Conservation (phyloP, 2,329 filamentous ascomycete species). For the Hymenoscyphus linearis region DNA sequence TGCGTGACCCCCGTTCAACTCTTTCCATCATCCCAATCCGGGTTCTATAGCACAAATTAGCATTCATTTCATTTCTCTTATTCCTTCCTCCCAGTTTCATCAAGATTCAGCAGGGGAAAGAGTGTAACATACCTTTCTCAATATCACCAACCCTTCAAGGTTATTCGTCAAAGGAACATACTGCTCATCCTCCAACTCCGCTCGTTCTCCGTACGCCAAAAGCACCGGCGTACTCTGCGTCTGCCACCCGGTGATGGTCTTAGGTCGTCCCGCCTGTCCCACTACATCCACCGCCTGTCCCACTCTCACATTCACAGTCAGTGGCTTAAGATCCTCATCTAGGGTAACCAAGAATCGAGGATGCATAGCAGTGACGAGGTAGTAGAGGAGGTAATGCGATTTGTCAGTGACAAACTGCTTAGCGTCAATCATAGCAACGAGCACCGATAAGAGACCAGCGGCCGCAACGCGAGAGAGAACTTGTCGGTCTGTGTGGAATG, state of each 20-base stretch:
- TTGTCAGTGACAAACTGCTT: slow-evolving; percentile 70
- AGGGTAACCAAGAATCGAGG: slow-evolving; percentile 94
- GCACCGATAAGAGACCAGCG: slow-evolving; percentile 81
- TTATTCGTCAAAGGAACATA: slow-evolving; percentile 89
- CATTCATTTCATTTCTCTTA: no score
- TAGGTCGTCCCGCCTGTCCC: slow-evolving; percentile 90
- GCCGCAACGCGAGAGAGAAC: slow-evolving; percentile 88
- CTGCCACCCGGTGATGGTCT: slow-evolving; percentile 99
- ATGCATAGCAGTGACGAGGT: slow-evolving; percentile 93
- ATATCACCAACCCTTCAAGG: slow-evolving; percentile 89
- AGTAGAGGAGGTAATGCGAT: slow-evolving; percentile 93
- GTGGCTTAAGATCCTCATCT: slow-evolving; percentile 86
- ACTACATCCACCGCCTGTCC: slow-evolving; percentile 98
- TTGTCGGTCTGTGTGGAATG: slow-evolving; percentile 98
- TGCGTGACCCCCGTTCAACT: slow-evolving; percentile 23
- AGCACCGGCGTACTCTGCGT: slow-evolving; percentile 98
- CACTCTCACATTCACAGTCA: slow-evolving; percentile 93
- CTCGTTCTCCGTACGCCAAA: slow-evolving; percentile 88
- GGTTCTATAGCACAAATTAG: slow-evolving; percentile 39
- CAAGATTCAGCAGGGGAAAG: not conserved
- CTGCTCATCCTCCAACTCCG: slow-evolving; percentile 95
- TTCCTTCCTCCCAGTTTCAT: not conserved
- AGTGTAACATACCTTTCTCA: slow-evolving; percentile 73
- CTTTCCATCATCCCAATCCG: slow-evolving; percentile 49
- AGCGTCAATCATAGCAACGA: slow-evolving; percentile 91